Conservation (phyloP, 2,329 filamentous ascomycete genomes). For the Akanthomyces muscarius region DNA sequence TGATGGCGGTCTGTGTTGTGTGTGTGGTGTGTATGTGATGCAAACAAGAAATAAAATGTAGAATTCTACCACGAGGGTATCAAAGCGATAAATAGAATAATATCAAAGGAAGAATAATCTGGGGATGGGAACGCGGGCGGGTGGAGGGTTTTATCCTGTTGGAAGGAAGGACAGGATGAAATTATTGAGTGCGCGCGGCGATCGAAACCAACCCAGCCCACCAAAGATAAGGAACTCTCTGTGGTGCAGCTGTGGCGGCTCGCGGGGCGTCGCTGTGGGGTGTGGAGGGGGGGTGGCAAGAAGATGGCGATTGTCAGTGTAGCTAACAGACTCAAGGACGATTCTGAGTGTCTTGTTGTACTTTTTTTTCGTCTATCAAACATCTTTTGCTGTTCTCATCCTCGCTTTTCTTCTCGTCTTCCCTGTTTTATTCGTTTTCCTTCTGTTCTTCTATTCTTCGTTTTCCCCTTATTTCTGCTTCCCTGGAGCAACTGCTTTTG, state of each 20-base stretch:
- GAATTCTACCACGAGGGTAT: constrained; percentile 1
- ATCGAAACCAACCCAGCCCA: constrained; percentile 10
- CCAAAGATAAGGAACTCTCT: constrained; percentile 10
- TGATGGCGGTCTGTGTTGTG: constrained; percentile 13
- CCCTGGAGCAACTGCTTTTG: too few species aligned
- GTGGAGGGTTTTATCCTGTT: constrained; percentile 14
- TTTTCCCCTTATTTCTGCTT: too few species aligned
- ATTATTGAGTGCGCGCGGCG: constrained; percentile 4
- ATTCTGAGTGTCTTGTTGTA: too few species aligned
- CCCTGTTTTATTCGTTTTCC: too few species aligned
- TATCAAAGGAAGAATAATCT: not conserved
- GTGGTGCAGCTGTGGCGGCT: not conserved
- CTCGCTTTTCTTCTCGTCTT: too few species aligned
- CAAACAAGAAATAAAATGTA: not conserved
- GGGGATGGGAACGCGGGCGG: constrained; percentile 1
- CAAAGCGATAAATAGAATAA: not conserved
- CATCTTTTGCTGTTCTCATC: too few species aligned
- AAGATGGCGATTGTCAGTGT: too few species aligned
- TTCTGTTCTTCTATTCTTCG: too few species aligned
- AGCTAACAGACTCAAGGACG: too few species aligned
- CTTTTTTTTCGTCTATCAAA: too few species aligned
- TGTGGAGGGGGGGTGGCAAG: not conserved
- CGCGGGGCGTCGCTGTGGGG: not conserved
- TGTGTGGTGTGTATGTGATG: not conserved
- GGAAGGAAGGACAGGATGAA: not conserved